Conservation (phyloP, 805 yeast genomes). For the Isabelozyma heimii region DNA sequence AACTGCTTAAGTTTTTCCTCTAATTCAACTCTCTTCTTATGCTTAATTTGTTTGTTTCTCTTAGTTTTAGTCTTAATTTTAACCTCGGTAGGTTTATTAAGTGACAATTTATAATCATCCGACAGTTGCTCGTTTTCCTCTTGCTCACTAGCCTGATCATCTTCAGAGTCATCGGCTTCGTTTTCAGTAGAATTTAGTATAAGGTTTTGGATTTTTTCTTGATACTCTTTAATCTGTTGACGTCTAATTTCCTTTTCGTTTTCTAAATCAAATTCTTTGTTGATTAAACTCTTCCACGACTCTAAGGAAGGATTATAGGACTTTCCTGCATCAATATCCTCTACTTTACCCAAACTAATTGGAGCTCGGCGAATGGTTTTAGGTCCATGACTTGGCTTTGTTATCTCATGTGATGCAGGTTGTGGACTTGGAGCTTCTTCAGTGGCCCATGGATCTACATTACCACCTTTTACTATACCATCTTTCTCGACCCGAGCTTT, state of each 20-base stretch:
- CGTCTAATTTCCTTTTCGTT: constrained; percentile 65
- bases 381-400: constrained; percentile 53
- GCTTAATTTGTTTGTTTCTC: constrained; percentile 68
- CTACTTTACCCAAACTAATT: constrained; percentile 40
- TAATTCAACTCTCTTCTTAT: constrained; percentile 55
- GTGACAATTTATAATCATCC: constrained; percentile 51
- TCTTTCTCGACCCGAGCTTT: constrained; percentile 59
- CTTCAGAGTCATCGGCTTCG: constrained; percentile 46
- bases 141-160: constrained; percentile 32
- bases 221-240: constrained; percentile 58
- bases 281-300: constrained; percentile 74
- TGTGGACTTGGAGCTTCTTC: constrained; percentile 17
- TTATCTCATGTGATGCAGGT: constrained; percentile 17
- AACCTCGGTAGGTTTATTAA: constrained; percentile 64
- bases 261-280: constrained; percentile 64
- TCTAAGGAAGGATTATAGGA: constrained; percentile 89
- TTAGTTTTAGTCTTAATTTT: constrained; percentile 76
- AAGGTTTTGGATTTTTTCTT: constrained; percentile 59
- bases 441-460: constrained; percentile 72
- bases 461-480: constrained; percentile 50
- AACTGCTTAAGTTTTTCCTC: constrained; percentile 56
- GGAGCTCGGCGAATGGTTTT: constrained; percentile 53
- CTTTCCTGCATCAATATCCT: constrained; percentile 77
- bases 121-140: constrained; percentile 27
- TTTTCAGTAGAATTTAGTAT: constrained; percentile 61